Conservation (phyloP, 2,329 filamentous ascomycete genomes). For the Aspergillus flavus region DNA sequence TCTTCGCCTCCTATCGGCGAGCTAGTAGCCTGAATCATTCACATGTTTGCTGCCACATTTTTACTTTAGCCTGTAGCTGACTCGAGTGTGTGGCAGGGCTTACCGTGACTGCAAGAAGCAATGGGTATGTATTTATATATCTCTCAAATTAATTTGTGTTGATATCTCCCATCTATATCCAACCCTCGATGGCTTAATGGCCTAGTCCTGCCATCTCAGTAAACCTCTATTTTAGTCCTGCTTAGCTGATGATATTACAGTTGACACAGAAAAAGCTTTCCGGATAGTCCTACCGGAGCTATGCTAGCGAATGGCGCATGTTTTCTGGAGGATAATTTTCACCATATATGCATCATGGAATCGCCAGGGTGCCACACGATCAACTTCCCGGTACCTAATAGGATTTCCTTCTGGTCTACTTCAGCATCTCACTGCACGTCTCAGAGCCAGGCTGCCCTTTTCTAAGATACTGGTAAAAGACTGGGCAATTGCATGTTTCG, state of each 20-base stretch:
- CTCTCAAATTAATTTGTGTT: not conserved
- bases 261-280: conserved; percentile 34
- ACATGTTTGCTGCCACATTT: not conserved
- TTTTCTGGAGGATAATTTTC: not conserved
- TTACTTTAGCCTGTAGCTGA: not conserved
- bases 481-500: not conserved
- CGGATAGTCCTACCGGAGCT: not conserved
- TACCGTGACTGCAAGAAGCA: conserved; percentile 94
- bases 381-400: not conserved
- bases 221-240: not conserved
- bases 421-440: not conserved
- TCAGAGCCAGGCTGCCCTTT: not conserved
- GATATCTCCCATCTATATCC: not conserved
- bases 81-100: conserved; percentile 58
- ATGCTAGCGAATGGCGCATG: not conserved
- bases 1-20: not conserved
- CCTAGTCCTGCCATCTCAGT: not conserved
- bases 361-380: not conserved
- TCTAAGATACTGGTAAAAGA: not conserved
- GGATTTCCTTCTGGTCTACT: not conserved
- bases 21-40: not conserved
- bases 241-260: conserved; percentile 20
- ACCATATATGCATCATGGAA: not conserved
- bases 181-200: not conserved
- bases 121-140: conserved; percentile 67